A percentile compares a stretch with the other conserved stretches of the same genome.
Evolutionary conservation across 1,284 basidiomycete species (phyloP).

Genomic region (Fomitopsis palustris): DNA sequence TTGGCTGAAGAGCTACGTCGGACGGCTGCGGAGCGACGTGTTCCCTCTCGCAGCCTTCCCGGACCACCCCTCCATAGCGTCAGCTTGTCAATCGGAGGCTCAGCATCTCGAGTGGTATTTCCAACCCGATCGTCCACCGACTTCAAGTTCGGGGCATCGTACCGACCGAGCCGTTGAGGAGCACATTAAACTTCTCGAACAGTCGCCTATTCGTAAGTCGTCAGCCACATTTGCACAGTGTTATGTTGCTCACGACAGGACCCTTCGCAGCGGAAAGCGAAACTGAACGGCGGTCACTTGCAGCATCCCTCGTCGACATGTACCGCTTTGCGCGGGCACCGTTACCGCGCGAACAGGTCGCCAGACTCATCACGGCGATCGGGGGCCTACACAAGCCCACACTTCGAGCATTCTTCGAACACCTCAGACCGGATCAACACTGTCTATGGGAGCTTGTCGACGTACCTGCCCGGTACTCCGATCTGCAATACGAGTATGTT

Average conservation of each 20-base stretch:
- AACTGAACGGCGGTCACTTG: background rate
- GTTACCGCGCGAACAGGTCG: conserved; percentile 33
- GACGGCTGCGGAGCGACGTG: conserved; percentile 36
- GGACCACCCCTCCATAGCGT: conserved; percentile 35
- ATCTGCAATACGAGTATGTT: conserved; percentile 9
- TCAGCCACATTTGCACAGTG: background rate
- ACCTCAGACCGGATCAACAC: conserved; percentile 38
- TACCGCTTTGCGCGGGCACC: conserved; percentile 42
- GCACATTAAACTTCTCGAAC: conserved; percentile 43
- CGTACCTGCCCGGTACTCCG: background rate
- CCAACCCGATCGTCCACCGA: conserved; percentile 10
- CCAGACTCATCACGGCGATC: conserved; percentile 37
- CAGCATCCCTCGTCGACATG: conserved; percentile 59
- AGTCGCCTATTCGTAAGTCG: conserved; percentile 37
- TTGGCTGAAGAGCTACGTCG: conserved; percentile 33
- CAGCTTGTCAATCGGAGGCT: conserved; percentile 46
- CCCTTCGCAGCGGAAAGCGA: background rate
- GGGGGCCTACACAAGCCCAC: conserved; percentile 39
- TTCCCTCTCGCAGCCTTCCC: conserved; percentile 22
- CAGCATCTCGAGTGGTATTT: conserved; percentile 35
- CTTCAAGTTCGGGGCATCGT: background rate
- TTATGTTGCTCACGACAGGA: background rate
- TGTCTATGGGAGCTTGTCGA: conserved; percentile 38
- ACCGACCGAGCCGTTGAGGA: conserved; percentile 24
- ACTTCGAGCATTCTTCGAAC: conserved; percentile 39